A percentile compares a stretch with the other conserved stretches of the same genome.
phyloP scores from a whole-genome alignment of 2,329 filamentous ascomycete genomes.

The Arthrobotrys musiformis region DNA sequence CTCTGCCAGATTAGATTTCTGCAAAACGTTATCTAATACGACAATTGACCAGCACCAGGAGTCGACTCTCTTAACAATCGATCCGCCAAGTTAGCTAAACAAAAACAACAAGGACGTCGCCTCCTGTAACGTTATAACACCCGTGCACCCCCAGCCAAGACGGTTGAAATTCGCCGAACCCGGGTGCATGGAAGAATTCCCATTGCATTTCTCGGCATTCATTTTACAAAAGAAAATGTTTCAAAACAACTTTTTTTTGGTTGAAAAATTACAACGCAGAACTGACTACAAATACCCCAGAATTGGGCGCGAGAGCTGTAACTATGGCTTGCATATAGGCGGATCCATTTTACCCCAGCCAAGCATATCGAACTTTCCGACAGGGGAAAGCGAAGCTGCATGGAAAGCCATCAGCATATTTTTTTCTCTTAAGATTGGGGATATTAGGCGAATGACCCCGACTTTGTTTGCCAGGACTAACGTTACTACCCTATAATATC shows the following conservation, averaged over 20 bases:
- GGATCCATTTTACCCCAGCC: conserved; percentile 29
- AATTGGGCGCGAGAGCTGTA: not conserved
- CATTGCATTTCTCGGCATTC: conserved; percentile 3
- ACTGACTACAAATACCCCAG: too few species aligned
- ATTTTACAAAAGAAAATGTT: not conserved
- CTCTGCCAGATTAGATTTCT: too few species aligned
- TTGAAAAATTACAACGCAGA: conserved; percentile 2
- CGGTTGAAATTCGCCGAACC: conserved; percentile 15
- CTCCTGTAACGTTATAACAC: not conserved
- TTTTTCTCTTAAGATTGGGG: too few species aligned
- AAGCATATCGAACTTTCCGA: conserved; percentile 6
- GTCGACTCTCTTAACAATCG: too few species aligned
- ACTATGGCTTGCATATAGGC: conserved; percentile 15
- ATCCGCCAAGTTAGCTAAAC: too few species aligned
- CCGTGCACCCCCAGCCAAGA: conserved; percentile 20
- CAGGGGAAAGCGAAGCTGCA: conserved; percentile 39
- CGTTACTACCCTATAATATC: not conserved
- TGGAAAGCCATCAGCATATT: conserved; percentile 3
- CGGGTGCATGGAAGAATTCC: not conserved
- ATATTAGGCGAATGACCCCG: conserved; percentile 16
- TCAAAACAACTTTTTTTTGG: not conserved
- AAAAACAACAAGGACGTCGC: not conserved
- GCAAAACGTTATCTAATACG: too few species aligned
- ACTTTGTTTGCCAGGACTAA: not conserved
- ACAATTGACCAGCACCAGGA: too few species aligned